These are phyloP conservation scores for Colletotrichum plurivorum DNA, from an alignment of 2,329 filamentous ascomycete species.

Conservation along the genomic window DNA sequence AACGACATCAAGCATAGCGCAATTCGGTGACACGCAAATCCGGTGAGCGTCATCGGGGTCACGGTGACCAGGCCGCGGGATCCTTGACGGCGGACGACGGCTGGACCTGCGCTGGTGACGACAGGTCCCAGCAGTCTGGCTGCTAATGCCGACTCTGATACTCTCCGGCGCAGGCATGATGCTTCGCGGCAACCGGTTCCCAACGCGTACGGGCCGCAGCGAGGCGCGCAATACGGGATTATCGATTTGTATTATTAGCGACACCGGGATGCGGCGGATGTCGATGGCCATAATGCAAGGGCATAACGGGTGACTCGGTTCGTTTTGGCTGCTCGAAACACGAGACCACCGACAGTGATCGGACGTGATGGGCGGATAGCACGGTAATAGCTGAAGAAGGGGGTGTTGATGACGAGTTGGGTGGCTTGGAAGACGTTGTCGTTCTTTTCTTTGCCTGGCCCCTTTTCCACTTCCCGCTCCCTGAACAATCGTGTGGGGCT, in stretches of 20 bases:
- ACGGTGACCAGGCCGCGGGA: constrained; percentile 1
- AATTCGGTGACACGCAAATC: constrained; percentile 11
- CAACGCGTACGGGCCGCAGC: constrained; percentile 18
- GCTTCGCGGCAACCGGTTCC: constrained; percentile 8
- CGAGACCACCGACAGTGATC: not conserved
- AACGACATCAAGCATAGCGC: not conserved
- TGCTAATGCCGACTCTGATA: constrained; percentile 5
- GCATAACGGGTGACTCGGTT: not conserved
- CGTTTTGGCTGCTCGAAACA: constrained; percentile 18
- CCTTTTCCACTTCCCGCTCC: constrained; percentile 33
- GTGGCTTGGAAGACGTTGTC: constrained; percentile 30
- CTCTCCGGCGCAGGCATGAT: constrained; percentile 20
- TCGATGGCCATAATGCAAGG: not conserved
- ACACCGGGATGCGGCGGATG: constrained; percentile 4
- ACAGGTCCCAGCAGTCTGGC: constrained; percentile 16
- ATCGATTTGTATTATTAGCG: not conserved
- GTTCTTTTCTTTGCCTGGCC: constrained; percentile 10
- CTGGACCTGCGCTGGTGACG: not conserved
- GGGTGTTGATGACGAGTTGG: constrained; percentile 21
- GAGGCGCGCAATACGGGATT: constrained; percentile 3
- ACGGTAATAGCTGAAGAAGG: not conserved
- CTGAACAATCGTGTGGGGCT: constrained; percentile 16
- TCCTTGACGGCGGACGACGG: constrained; percentile 8
- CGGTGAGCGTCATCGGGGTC: constrained; percentile 14
- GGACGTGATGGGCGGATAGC: constrained; percentile 15